phyloP scores from a whole-genome alignment of 768 basidiomycete species.

The Goffeauzyma gilvescens region DNA sequence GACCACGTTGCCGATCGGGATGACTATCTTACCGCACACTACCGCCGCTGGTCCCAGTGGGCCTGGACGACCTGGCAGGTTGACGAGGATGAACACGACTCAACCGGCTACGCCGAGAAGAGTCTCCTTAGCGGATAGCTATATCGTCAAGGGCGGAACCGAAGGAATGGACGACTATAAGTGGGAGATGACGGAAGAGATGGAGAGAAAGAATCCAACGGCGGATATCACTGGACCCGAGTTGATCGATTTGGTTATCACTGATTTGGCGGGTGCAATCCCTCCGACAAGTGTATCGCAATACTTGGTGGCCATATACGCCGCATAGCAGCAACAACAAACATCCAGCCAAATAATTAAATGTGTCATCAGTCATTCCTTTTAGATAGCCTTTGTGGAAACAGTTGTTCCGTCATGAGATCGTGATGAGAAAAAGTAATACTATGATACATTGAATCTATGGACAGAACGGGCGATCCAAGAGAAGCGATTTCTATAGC shows the following conservation, averaged over 20 bases:
- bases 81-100: slow-evolving; percentile 29
- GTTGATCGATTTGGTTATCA: slow-evolving; percentile 80
- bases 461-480: too few species aligned
- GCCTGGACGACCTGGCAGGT: neutral
- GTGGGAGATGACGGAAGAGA: slow-evolving; percentile 54
- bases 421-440: too few species aligned
- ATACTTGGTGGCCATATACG: slow-evolving; percentile 77
- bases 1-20: too few species aligned
- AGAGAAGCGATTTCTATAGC: too few species aligned
- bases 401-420: too few species aligned
- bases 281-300: slow-evolving; percentile 70
- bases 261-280: slow-evolving; percentile 57
- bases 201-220: slow-evolving; percentile 64
- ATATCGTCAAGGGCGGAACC: neutral
- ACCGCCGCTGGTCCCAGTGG: slow-evolving; percentile 7
- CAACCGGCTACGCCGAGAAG: slow-evolving; percentile 23
- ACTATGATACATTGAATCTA: too few species aligned
- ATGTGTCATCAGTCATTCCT: too few species aligned
- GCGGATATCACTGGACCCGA: slow-evolving; percentile 93
- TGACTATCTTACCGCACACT: too few species aligned
- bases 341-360: too few species aligned
- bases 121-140: slow-evolving; percentile 5
- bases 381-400: too few species aligned
- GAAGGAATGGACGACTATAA: slow-evolving; percentile 6
- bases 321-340: too few species aligned